A percentile compares a stretch with the other conserved stretches of the same genome.
phyloP scores from a whole-genome alignment of 768 basidiomycete genomes.

The Chalciporus pseudorubinellus region DNA sequence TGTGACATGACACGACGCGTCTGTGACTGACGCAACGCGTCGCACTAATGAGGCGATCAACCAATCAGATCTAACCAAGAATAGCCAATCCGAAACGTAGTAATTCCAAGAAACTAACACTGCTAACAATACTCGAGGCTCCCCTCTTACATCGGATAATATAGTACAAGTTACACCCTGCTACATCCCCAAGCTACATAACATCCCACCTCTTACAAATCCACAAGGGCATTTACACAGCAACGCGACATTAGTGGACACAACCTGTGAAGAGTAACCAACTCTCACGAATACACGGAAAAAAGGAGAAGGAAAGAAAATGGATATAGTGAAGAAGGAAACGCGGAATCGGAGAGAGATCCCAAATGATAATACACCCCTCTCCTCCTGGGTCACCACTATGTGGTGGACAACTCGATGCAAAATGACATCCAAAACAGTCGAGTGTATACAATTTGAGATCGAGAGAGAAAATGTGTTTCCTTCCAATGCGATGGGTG shows the following conservation, averaged over 20 bases:
- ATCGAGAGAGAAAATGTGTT: conserved; percentile 18
- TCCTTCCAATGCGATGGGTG: conserved; percentile 21
- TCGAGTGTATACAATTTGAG: conserved; percentile 22
- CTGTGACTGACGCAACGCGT: conserved; percentile 28
- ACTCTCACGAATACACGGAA: conserved; percentile 18
- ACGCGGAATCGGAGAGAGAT: conserved; percentile 7
- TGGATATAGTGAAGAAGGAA: conserved; percentile 1
- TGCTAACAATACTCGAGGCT: neutral
- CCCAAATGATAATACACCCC: conserved; percentile 18
- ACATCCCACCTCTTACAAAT: conserved; percentile 19
- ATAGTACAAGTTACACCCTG: conserved; percentile 23
- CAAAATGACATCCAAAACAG: conserved; percentile 2
- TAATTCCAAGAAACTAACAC: conserved; percentile 22
- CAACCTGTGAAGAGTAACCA: conserved; percentile 6
- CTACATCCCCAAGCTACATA: conserved; percentile 11
- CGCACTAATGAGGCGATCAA: conserved; percentile 7
- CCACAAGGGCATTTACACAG: conserved; percentile 10
- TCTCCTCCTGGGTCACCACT: conserved; percentile 7
- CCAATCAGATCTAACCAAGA: neutral
- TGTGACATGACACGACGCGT: conserved; percentile 33
- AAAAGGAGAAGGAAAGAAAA: conserved; percentile 2
- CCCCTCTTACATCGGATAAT: conserved; percentile 13
- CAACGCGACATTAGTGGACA: conserved; percentile 20
- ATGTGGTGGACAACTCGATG: neutral
- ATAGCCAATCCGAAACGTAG: neutral